Conservation (phyloP, 345 rosid genomes). For the Hypericum perforatum region DNA sequence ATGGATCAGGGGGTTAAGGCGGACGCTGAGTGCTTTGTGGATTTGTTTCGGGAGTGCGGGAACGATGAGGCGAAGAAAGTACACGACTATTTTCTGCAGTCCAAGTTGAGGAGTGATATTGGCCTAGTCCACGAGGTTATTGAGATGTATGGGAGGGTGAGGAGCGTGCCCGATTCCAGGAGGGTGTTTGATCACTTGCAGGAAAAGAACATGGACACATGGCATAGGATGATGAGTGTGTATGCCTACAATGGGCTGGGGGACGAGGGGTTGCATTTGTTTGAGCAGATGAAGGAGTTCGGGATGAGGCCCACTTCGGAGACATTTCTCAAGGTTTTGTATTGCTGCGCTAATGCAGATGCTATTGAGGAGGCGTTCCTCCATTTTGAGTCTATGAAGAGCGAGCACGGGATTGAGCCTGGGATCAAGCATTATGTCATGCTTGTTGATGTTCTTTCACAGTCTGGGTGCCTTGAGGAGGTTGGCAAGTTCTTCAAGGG, state of each 20-base stretch:
- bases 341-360: constrained; percentile 55
- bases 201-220: constrained; percentile 51
- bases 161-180: constrained; percentile 48
- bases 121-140: constrained; percentile 43
- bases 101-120: constrained; percentile 43
- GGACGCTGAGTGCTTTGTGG: constrained; percentile 36
- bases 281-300: constrained; percentile 45
- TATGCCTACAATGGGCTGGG: constrained; percentile 54
- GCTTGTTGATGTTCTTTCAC: constrained; percentile 54
- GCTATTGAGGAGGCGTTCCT: constrained; percentile 62
- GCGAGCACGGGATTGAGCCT: constrained; percentile 40
- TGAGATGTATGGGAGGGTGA: constrained; percentile 51
- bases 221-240: constrained; percentile 64
- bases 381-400: constrained; percentile 53
- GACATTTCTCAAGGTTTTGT: constrained; percentile 46
- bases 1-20: constrained; percentile 56
- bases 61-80: constrained; percentile 63
- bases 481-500: constrained; percentile 43
- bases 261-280: constrained; percentile 64
- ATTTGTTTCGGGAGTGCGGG: constrained; percentile 39
- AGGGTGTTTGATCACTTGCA: constrained; percentile 75
- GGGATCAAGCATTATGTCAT: constrained; percentile 45
- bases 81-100: constrained; percentile 63
- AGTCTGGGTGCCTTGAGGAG: constrained; percentile 54
- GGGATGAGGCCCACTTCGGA: constrained; percentile 45